These are phyloP conservation scores for Clavispora phyllophila DNA, from an alignment of 805 yeast species.

Conservation along the genomic window DNA sequence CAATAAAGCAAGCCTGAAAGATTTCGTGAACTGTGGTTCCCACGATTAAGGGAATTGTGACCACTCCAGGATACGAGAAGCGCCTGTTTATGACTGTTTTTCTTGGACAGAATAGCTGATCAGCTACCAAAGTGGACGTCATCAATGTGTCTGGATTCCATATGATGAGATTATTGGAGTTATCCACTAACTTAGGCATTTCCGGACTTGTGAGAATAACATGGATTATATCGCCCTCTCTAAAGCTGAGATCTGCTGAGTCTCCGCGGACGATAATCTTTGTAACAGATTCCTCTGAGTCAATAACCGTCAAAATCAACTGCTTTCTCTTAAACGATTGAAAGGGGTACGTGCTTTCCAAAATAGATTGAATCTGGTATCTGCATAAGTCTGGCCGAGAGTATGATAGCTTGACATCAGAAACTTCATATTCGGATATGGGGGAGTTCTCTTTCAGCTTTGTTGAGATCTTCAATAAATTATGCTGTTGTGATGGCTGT, in stretches of 20 bases:
- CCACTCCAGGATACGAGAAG: conserved; percentile 59
- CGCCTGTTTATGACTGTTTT: conserved; percentile 58
- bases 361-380: conserved; percentile 37
- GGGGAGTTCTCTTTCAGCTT: not conserved
- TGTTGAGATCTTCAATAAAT: too few relatives aligned
- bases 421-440: not conserved
- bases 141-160: conserved; percentile 81
- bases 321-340: conserved; percentile 37
- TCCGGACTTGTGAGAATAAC: conserved; percentile 43
- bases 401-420: conserved; percentile 38
- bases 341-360: conserved; percentile 25
- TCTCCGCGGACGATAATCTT: conserved; percentile 58
- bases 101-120: conserved; percentile 68
- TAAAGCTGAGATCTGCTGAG: conserved; percentile 48
- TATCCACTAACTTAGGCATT: conserved; percentile 46
- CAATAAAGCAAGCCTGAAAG: conserved; percentile 53
- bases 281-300: conserved; percentile 23
- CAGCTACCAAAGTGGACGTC: conserved; percentile 78
- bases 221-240: conserved; percentile 55
- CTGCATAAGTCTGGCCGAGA: conserved; percentile 43
- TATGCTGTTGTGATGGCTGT: not conserved
- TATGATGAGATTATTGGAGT: conserved; percentile 56
- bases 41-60: conserved; percentile 59
- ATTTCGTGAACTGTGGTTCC: conserved; percentile 81
- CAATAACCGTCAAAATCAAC: conserved; percentile 48